phyloP scores from a whole-genome alignment of 1,284 basidiomycete species.

The Rhodotorula sp. region DNA sequence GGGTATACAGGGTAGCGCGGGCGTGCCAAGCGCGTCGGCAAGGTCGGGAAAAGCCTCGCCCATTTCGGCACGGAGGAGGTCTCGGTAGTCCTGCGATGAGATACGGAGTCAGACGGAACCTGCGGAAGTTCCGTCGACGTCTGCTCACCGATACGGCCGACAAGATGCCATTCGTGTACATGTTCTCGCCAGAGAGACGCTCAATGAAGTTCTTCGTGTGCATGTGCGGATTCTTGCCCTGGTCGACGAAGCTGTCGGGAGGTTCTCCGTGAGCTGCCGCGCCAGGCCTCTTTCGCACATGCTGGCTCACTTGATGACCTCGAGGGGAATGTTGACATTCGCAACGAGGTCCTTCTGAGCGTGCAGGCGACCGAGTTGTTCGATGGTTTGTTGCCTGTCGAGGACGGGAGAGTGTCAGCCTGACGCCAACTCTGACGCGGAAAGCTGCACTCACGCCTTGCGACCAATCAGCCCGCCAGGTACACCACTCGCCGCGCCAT shows the following conservation, averaged over 20 bases:
- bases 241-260: slow-evolving; percentile 62
- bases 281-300: too few species aligned
- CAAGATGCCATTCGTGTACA: slow-evolving; percentile 85
- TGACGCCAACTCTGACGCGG: neutral
- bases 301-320: slow-evolving; percentile 34
- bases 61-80: slow-evolving; percentile 35
- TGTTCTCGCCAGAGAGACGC: slow-evolving; percentile 75
- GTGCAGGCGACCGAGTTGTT: slow-evolving; percentile 31
- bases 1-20: neutral
- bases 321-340: slow-evolving; percentile 28
- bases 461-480: slow-evolving; percentile 41
- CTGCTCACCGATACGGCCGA: slow-evolving; percentile 63
- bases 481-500: slow-evolving; percentile 24
- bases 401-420: neutral
- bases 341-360: slow-evolving; percentile 27
- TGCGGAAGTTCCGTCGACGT: slow-evolving; percentile 18
- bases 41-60: slow-evolving; percentile 42
- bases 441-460: slow-evolving; percentile 36
- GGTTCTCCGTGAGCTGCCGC: too few species aligned
- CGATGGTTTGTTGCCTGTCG: slow-evolving; percentile 28
- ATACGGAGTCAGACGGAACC: too few species aligned
- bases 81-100: slow-evolving; percentile 42
- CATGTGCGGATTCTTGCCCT: slow-evolving; percentile 70
- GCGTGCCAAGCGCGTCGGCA: neutral
- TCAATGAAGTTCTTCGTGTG: slow-evolving; percentile 72